Evolutionary conservation across 2,329 filamentous ascomycete species (phyloP).

Genomic region (Capronia americana): DNA sequence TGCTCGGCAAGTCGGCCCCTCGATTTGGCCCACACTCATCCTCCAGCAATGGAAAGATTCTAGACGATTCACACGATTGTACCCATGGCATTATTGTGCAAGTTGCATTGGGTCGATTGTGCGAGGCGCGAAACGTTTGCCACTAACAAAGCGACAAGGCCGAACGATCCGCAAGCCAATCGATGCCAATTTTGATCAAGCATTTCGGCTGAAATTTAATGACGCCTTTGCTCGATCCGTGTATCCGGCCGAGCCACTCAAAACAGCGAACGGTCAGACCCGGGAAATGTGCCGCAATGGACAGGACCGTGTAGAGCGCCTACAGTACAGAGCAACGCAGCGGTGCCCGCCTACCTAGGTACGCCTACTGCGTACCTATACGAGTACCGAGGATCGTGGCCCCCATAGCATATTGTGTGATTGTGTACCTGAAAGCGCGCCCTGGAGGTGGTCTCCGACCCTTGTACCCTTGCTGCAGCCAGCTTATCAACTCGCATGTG

Average conservation of each 20-base stretch:
- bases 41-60: too few species aligned
- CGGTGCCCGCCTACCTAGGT: too few species aligned
- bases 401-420: neutral
- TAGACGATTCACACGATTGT: too few species aligned
- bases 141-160: neutral
- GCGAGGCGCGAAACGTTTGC: too few species aligned
- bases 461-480: neutral
- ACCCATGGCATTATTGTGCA: too few species aligned
- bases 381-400: neutral
- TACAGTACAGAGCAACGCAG: neutral
- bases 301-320: too few species aligned
- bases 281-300: too few species aligned
- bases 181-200: slow-evolving; percentile 8
- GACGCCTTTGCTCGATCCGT: too few species aligned
- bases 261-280: too few species aligned
- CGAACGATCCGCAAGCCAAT: neutral
- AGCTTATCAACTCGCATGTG: neutral
- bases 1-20: neutral
- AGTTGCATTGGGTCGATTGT: too few species aligned
- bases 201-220: neutral
- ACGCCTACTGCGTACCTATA: neutral
- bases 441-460: too few species aligned
- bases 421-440: neutral
- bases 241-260: too few species aligned
- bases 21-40: neutral